Evolutionary conservation across 805 yeast genomes (phyloP).

Genomic region (Yamadazyma sp.): DNA sequence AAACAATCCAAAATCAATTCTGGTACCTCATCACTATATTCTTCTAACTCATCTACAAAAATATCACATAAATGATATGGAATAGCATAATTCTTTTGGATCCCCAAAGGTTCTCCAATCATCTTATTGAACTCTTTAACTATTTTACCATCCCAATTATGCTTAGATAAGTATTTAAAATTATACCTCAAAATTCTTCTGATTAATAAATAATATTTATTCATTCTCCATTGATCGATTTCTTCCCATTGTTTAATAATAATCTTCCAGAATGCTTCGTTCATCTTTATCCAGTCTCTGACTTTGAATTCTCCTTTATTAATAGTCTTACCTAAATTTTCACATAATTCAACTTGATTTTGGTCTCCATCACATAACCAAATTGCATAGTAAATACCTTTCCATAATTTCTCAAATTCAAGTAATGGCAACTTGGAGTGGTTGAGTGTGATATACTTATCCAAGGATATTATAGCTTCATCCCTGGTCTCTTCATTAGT

Average conservation of each 20-base stretch:
- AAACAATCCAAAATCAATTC: conserved; percentile 58
- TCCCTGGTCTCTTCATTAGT: conserved; percentile 75
- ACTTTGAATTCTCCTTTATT: conserved; percentile 38
- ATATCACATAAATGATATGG: conserved; percentile 85
- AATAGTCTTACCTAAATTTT: conserved; percentile 59
- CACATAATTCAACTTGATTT: conserved; percentile 85
- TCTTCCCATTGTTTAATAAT: conserved; percentile 78
- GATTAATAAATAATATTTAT: conserved; percentile 78
- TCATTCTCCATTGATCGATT: conserved; percentile 82
- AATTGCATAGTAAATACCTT: conserved; percentile 92
- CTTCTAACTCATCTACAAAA: conserved; percentile 77
- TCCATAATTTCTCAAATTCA: conserved; percentile 86
- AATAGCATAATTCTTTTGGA: conserved; percentile 61
- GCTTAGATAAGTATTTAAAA: conserved; percentile 50
- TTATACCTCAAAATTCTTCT: conserved; percentile 72
- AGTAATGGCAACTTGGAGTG: conserved; percentile 40
- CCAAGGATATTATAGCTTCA: conserved; percentile 23
- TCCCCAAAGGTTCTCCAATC: conserved; percentile 51
- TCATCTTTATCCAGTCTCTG: conserved; percentile 37
- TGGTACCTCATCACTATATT: conserved; percentile 48
- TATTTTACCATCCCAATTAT: conserved; percentile 52
- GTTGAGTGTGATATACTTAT: conserved; percentile 24
- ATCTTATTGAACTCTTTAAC: conserved; percentile 45
- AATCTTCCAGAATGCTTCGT: conserved; percentile 77
- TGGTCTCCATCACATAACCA: conserved; percentile 95